Base-by-base conservation (phyloP, 2,329 filamentous ascomycete species). In the Lachnellula cervina region DNA sequence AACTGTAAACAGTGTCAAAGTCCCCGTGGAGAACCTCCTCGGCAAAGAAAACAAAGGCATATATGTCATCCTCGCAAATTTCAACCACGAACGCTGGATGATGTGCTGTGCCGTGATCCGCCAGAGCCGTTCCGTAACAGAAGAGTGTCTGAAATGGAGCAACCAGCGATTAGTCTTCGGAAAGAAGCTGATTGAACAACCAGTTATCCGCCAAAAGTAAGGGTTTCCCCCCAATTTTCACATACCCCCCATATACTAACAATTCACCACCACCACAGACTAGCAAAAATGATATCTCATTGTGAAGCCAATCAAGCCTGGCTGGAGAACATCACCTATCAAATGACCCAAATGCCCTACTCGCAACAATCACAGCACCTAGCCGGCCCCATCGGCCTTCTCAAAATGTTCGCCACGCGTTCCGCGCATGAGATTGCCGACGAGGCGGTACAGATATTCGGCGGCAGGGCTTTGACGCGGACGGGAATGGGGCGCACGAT, bases 11-110 rank as follows among this genome's bases (percentile, higher is more conserved):
- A 88, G 94, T 63, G 89, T 92, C 71, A 91, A 90, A 75, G 90
- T 95, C 0, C 90, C 90, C 0, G 86, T 83, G 0, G 81, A 84
- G 68, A 86, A 94, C 71, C 76, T 95, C 16, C 76, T 96, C 5
- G 90, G 90, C 59, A 77, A 89, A 68, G 90, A 95, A 73, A 83
- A 94, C 77, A 89, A 93, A 75, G 90, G 90, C 6, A 92, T 95
- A 68, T 81, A 86, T 59, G 88, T 94, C 32, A 90, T 95, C 68
- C 79, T 94, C 68, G 84, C 81, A 73, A 95, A 95, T 75, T 95
- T 95, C 76, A 94, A 94, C 77, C 89, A 94, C 73, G 89, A 91
- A 75, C 81, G 88, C 34, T 90, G 87, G 80, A 86, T 81, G 73
- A 90, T 92, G 87, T 77, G 78, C 55, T 85, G 82, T 62, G 83